Evolutionary conservation across 2,329 filamentous ascomycete genomes (phyloP).

Genomic region (Zymoseptoria pseudotritici): DNA sequence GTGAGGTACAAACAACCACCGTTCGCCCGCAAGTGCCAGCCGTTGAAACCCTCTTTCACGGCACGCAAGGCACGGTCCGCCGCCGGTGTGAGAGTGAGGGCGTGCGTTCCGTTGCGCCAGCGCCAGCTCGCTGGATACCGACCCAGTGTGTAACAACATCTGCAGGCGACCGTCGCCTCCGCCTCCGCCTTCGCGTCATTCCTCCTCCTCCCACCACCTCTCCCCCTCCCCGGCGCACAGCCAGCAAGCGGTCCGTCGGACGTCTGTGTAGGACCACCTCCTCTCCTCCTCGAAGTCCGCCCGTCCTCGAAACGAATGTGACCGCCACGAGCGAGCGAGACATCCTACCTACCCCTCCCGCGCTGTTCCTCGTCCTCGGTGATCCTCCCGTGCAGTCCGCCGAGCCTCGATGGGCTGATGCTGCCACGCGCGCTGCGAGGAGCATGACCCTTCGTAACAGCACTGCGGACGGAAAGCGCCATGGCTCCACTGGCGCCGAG

Average conservation of each 20-base stretch:
- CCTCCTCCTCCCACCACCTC: background rate
- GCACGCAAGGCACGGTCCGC: background rate
- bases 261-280: background rate
- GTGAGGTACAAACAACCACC: background rate
- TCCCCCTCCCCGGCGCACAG: background rate
- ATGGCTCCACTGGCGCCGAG: conserved; percentile 58
- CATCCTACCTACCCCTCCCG: background rate
- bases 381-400: background rate
- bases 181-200: background rate
- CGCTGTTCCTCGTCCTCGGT: background rate
- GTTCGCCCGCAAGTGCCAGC: background rate
- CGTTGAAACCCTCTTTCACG: background rate
- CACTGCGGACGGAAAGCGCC: conserved; percentile 45
- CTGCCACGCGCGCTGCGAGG: conserved; percentile 7
- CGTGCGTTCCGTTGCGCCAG: background rate
- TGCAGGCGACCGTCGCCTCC: background rate
- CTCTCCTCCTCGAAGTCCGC: too few relatives aligned
- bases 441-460: conserved; percentile 17
- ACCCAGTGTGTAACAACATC: background rate
- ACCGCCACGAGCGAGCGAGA: background rate
- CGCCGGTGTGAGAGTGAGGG: background rate
- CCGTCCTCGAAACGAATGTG: background rate
- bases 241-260: background rate
- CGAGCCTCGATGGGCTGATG: conserved; percentile 8
- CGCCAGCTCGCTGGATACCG: background rate